These are phyloP conservation scores for Tubosaeta sp. DNA, from an alignment of 768 basidiomycete genomes.

Conservation along the genomic window DNA sequence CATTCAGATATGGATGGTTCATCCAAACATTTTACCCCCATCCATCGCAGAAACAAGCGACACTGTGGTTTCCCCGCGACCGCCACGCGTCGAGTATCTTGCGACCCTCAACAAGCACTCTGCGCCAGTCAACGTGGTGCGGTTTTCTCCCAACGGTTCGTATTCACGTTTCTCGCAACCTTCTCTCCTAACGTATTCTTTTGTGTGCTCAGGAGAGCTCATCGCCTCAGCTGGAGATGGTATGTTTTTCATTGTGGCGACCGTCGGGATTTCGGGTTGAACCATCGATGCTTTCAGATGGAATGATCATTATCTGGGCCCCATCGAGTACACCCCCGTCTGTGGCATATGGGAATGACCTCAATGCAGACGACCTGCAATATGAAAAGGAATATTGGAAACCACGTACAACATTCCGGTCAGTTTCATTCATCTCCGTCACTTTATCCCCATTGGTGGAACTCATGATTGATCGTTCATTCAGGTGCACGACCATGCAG, in stretches of 20 bases:
- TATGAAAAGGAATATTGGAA: slow-evolving; percentile 97
- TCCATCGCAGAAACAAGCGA: slow-evolving; percentile 41
- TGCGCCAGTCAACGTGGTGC: slow-evolving; percentile 92
- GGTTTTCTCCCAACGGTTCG: slow-evolving; percentile 92
- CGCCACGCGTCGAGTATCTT: slow-evolving; percentile 93
- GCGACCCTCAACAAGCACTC: slow-evolving; percentile 91
- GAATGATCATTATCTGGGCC: slow-evolving; percentile 96
- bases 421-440: slow-evolving; percentile 16
- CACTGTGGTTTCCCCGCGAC: slow-evolving; percentile 39
- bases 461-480: slow-evolving; percentile 2
- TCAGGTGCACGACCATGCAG: slow-evolving; percentile 90
- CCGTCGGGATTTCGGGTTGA: not conserved
- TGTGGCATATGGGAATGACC: slow-evolving; percentile 78
- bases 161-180: slow-evolving; percentile 1
- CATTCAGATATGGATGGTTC: slow-evolving; percentile 84
- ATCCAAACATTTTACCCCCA: slow-evolving; percentile 81
- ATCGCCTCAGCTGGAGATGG: slow-evolving; percentile 98
- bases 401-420: slow-evolving; percentile 81
- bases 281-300: slow-evolving; percentile 51
- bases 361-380: slow-evolving; percentile 71
- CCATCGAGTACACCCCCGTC: slow-evolving; percentile 70
- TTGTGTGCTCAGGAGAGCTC: slow-evolving; percentile 57
- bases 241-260: slow-evolving; percentile 35
- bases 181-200: slow-evolving; percentile 2
- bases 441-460: not conserved